These are phyloP conservation scores for Domatiomyces catenatus DNA, from an alignment of 2,329 filamentous ascomycete species.

Conservation along the genomic window DNA sequence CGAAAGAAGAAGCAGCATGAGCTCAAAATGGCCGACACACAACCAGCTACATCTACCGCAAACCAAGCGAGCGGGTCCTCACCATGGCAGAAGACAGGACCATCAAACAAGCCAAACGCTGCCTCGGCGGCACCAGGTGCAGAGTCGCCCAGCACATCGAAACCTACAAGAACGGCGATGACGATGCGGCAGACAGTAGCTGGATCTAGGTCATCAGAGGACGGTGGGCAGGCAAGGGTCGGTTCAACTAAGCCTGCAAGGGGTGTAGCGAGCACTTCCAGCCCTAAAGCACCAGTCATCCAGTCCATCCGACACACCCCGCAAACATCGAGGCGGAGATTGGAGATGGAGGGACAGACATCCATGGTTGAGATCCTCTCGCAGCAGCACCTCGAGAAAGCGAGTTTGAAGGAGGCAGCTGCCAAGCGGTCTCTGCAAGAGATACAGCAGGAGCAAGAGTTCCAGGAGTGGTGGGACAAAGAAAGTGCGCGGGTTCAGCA, in stretches of 20 bases:
- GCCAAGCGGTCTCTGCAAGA: slow-evolving; percentile 83
- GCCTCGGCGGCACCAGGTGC: slow-evolving; percentile 6
- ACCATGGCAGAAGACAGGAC: slow-evolving; percentile 52
- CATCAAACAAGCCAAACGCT: slow-evolving; percentile 3
- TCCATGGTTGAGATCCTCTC: slow-evolving; percentile 80
- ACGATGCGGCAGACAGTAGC: slow-evolving; percentile 48
- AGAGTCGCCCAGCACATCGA: not conserved
- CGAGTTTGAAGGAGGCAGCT: slow-evolving; percentile 59
- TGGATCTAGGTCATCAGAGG: slow-evolving; percentile 22
- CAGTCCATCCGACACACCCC: slow-evolving; percentile 34
- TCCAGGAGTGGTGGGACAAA: slow-evolving; percentile 91
- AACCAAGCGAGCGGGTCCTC: slow-evolving; percentile 14
- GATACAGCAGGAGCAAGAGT: slow-evolving; percentile 92
- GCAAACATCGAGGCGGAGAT: slow-evolving; percentile 14
- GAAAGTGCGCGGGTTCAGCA: slow-evolving; percentile 60
- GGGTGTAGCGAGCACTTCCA: slow-evolving; percentile 19
- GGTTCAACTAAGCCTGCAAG: slow-evolving; percentile 7
- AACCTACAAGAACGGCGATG: slow-evolving; percentile 29
- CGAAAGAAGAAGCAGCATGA: slow-evolving; percentile 66
- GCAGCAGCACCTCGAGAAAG: slow-evolving; percentile 72
- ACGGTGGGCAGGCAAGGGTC: slow-evolving; percentile 3
- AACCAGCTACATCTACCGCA: slow-evolving; percentile 16
- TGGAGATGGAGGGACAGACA: slow-evolving; percentile 17
- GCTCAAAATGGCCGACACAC: slow-evolving; percentile 26
- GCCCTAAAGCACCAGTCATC: slow-evolving; percentile 19